phyloP scores from a whole-genome alignment of 352 stramenopile genomes.

The Achlya hypogyna region DNA sequence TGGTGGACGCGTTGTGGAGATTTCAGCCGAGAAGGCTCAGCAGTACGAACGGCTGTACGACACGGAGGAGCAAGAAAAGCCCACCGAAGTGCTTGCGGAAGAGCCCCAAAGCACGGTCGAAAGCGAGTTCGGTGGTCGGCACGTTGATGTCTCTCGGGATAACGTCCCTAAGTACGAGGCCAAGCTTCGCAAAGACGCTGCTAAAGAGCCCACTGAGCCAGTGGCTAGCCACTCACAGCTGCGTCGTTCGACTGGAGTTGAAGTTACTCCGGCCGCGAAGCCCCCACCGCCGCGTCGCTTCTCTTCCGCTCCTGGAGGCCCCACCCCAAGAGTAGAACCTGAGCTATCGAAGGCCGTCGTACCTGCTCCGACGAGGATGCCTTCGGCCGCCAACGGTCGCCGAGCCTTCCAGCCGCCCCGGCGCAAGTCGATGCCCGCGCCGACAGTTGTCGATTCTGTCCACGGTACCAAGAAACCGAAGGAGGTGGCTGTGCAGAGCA shows the following conservation, averaged over 20 bases:
- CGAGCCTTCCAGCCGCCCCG: not conserved
- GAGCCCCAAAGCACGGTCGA: too few species aligned
- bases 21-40: too few species aligned
- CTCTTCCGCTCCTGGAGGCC: too few species aligned
- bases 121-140: too few species aligned
- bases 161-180: not conserved
- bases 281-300: not conserved
- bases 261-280: not conserved
- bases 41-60: too few species aligned
- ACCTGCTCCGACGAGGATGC: not conserved
- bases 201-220: too few species aligned
- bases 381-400: not conserved
- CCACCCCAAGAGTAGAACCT: not conserved
- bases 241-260: not conserved
- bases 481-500: not conserved
- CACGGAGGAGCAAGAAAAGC: too few species aligned
- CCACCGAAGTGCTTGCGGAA: too few species aligned
- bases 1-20: not conserved
- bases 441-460: not conserved
- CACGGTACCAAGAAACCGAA: not conserved
- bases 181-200: not conserved
- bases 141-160: not conserved
- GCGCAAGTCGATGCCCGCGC: not conserved
- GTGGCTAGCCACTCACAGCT: too few species aligned
- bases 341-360: not conserved